Percentiles rank a stretch among this genome's conserved stretches.
Evolutionary conservation across 1,284 basidiomycete genomes (phyloP).

Genomic region (Ceratobasidium sp.): DNA sequence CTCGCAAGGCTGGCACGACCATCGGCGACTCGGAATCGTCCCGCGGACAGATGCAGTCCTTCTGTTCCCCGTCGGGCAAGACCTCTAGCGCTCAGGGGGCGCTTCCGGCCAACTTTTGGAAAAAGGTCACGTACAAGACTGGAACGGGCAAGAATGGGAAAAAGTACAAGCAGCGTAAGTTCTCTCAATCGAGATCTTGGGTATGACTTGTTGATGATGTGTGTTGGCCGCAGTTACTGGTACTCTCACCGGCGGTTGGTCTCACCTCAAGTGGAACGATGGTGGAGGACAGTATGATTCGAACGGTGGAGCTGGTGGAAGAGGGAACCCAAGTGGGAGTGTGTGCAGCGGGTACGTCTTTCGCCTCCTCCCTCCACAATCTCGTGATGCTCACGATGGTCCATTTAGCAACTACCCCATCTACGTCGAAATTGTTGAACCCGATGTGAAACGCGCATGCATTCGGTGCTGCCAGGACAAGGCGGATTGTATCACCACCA

Average conservation of each 20-base stretch:
- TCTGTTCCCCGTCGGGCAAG: constrained; percentile 45
- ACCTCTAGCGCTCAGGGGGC: constrained; percentile 28
- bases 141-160: constrained; percentile 48
- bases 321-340: constrained; percentile 53
- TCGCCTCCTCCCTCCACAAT: background rate
- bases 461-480: constrained; percentile 54
- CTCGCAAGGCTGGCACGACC: constrained; percentile 46
- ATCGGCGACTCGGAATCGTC: constrained; percentile 49
- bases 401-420: constrained; percentile 48
- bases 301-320: constrained; percentile 54
- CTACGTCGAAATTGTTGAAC: constrained; percentile 55
- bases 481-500: constrained; percentile 48
- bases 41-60: constrained; percentile 47
- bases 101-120: constrained; percentile 48
- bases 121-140: constrained; percentile 39
- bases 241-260: constrained; percentile 28
- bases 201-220: background rate
- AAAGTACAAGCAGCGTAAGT: constrained; percentile 41
- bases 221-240: constrained; percentile 43
- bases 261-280: constrained; percentile 50
- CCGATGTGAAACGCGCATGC: constrained; percentile 52
- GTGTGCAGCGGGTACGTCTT: constrained; percentile 51
- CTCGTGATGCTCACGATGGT: background rate
- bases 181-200: background rate
- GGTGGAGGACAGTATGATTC: no score